These are phyloP conservation scores for Kluyveromyces nonfermentans DNA, from an alignment of 805 yeast species.

Conservation along the genomic window DNA sequence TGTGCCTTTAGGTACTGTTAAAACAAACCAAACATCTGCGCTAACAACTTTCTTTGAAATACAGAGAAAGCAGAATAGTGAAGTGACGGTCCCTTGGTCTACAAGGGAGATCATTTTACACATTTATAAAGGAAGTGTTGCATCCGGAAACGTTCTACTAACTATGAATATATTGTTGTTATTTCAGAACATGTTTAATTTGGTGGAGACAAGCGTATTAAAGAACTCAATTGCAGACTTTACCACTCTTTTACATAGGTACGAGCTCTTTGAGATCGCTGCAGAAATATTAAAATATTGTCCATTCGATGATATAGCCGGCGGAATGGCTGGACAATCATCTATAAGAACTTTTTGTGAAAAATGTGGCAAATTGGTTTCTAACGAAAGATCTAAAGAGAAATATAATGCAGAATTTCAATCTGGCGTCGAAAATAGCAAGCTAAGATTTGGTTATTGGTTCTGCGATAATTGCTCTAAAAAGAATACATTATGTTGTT, in stretches of 20 bases:
- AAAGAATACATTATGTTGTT: conserved; percentile 58
- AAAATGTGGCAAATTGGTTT: conserved; percentile 47
- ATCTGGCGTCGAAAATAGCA: conserved; percentile 25
- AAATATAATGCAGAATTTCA: conserved; percentile 19
- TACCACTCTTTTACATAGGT: conserved; percentile 22
- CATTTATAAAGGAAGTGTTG: conserved; percentile 24
- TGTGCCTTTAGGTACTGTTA: background rate
- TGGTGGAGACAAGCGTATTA: conserved; percentile 19
- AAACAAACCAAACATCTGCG: conserved; percentile 1
- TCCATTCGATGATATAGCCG: conserved; percentile 26
- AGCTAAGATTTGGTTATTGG: conserved; percentile 60
- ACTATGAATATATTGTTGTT: conserved; percentile 21
- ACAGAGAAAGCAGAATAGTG: background rate
- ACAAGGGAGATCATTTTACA: conserved; percentile 21
- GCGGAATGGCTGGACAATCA: conserved; percentile 23
- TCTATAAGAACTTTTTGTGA: conserved; percentile 51
- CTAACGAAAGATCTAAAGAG: conserved; percentile 47
- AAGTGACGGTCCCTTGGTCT: conserved; percentile 24
- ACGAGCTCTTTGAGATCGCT: conserved; percentile 28
- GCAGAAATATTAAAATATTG: conserved; percentile 27
- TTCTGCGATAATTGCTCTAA: conserved; percentile 66
- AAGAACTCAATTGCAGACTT: conserved; percentile 25
- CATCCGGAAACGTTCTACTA: conserved; percentile 24
- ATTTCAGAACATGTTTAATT: conserved; percentile 24
- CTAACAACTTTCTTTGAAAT: background rate